Base-by-base conservation (phyloP, 2,329 filamentous ascomycete genomes). In the Colletotrichum liriopes region DNA sequence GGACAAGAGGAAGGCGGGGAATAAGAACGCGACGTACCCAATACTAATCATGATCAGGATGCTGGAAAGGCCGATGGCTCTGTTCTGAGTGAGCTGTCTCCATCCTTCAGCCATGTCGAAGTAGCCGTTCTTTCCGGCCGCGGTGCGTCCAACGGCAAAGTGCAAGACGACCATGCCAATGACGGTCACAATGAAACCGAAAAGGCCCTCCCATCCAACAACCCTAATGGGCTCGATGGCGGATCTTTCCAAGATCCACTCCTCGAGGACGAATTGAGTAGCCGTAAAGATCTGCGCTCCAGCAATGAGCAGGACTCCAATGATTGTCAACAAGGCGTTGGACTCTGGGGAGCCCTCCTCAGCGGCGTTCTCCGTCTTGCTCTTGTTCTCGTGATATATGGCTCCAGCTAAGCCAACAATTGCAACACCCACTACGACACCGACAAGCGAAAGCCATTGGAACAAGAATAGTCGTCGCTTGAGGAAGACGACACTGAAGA, bases 1-100 rank as follows among this genome's bases (percentile, higher is more conserved):
- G 2, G 2, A 16, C 11, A 51, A 51, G 16, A 14, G 67, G 54
- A n/a, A 20, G 14, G 26, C 12, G 18, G 9, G 16, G 18, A 9
- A 5, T 32, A 29, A 26, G 12, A 26, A 16, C 37, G 23, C n/a
- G 39, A 55, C 90, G 80, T 90, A 97, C 93, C 96, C 96, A 77
- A 99, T 99, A 78, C 94, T 97, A 76, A 99, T 89, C 96, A 99
- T 99, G 81, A 98, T 98, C 71, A 97, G 82, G 9, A 98, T 66
- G 75, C 94, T 97, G 29, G 94, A 94, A 3, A 95, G 77, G 39
- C 92, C 89, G 72, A 99, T 91, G 20, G 89, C 84, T 64, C 85
- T 89, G 82, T 95, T 91, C 45, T 91, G 86, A 12, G 90, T 91
- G 83, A 99, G 91, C 82, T 98, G 91, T 74, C 90, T 90, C 86